Base-by-base conservation (phyloP, 352 stramenopile genomes). In the Phytophthora colocasiae region DNA sequence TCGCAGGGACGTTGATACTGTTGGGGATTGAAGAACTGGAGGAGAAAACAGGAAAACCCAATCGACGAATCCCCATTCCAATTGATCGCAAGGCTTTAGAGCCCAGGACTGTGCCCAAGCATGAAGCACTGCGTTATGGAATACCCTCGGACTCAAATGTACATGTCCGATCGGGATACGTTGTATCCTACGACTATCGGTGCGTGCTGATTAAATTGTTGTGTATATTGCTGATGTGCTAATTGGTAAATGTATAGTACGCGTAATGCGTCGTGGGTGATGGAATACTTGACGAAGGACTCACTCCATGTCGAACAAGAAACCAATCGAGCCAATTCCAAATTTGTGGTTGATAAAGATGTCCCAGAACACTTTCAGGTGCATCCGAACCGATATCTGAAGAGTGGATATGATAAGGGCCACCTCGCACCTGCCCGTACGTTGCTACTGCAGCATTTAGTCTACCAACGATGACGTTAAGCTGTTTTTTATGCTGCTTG, bases 371-470 rank as follows among this genome's bases (percentile, higher is more conserved):
- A 72, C 6, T 98, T 97, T 64, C 87, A 90, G 27, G 93, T 97
- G 17, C 82, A 94, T 15, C 88, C 96, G 40, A 87, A 77, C 36
- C 77, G 96, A 58, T 99, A 97, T 66, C 63, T 83, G 26, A 91
- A 97, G 51, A 97, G 80, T 44, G 96, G 95, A 44, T 98, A 98
- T 69, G 96, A 99, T 80, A 94, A 97, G 44, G 96, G 96, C 24
- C 96, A 99, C 68, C 77, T 98, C 57, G 95, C 93, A 36, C 94
- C 96, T 40, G 95, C 93, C 43, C 73, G 88, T 87, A 76, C 55
- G 73, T 65, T 26, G 14, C 26, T 51, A n/a, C 31, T 11, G 9
- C 9, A 14, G 4, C 27, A 17, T 12, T 3, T 9, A 24, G 17
- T 19, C 31, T 43, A 36, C 31, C 31, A 36, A 36, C 2, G 9